Evolutionary conservation across 495 filamentous ascomycete species (phyloP), one percentile per base, ranked within the genome.

Genomic region (Talaromyces trachyspermus): DNA sequence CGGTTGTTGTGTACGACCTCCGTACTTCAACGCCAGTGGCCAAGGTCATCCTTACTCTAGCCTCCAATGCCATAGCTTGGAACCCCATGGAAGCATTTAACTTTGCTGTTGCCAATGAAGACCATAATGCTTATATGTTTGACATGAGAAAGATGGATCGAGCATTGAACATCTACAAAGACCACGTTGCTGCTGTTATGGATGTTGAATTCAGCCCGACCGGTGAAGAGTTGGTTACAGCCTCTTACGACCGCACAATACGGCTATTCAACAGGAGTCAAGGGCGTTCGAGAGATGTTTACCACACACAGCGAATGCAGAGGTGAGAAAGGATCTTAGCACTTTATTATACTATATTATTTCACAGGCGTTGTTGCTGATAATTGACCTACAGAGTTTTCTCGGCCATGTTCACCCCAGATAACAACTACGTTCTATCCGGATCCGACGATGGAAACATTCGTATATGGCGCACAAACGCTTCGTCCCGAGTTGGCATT

Each of bases 221-320:
- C 0, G 94, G 94, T 44, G 84, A 95, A 62, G 91, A 95, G 60
- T 80, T 97, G 23, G 88, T 99, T 15, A 86, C 80, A 24, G 92
- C 86, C 10, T 88, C 83, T 4, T 99, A 97, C 58, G 91, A 95
- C 58, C 71, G 82, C 26, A 86, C 81, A 1, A 66, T 91, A 18
- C 77, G 90, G 20, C 68, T 96, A 43, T 99, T 88, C 81, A 78
- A 79, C 55, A 78, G 89, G 20, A 75, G 80, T 26, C 74, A 80
- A 38, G 92, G 92, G 7, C 87, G 94, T 63, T 88, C 86, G 3
- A 67, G 89, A 47, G 92, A 99, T 50, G 82, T 96, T 38, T 99
- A 99, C 67, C 92, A 97, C 69, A 97, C 92, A 8, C 89, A 95
- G 66, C 80, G 92, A 45, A 96, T 96, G 94, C 92, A 98, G 71